These are phyloP conservation scores for Claviceps arundinis DNA, from an alignment of 2,329 filamentous ascomycete species.

Conservation along the genomic window DNA sequence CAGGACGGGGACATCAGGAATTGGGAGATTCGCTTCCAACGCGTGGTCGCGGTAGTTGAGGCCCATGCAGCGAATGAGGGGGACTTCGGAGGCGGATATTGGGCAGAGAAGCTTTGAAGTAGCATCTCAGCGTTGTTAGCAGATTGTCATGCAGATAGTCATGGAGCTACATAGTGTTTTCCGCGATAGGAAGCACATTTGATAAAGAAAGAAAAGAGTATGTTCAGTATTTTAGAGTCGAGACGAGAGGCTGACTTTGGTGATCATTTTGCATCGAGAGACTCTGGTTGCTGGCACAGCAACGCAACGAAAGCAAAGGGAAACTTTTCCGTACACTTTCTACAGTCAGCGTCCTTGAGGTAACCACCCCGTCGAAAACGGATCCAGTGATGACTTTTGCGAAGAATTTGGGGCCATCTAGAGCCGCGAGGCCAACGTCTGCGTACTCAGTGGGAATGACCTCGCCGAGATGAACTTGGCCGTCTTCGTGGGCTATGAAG, in stretches of 20 bases:
- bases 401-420: neutral
- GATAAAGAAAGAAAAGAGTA: too few relatives aligned
- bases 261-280: too few relatives aligned
- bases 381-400: conserved; percentile 1
- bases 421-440: conserved; percentile 10
- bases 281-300: neutral
- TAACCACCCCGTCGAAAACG: conserved; percentile 1
- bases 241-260: too few relatives aligned
- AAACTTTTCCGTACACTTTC: neutral
- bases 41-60: conserved; percentile 31
- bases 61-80: conserved; percentile 30
- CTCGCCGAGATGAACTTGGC: conserved; percentile 25
- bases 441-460: conserved; percentile 17
- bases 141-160: too few relatives aligned
- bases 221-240: too few relatives aligned
- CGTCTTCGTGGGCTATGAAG: conserved; percentile 27
- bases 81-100: conserved; percentile 20
- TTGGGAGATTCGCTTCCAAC: conserved; percentile 21
- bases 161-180: too few relatives aligned
- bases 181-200: too few relatives aligned
- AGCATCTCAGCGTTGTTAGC: too few relatives aligned
- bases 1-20: conserved; percentile 22
- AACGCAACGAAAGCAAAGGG: neutral
- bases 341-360: neutral
- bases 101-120: conserved; percentile 18